Base-by-base conservation (phyloP, 179 eudicot genomes). In the Dionaea muscipula region DNA sequence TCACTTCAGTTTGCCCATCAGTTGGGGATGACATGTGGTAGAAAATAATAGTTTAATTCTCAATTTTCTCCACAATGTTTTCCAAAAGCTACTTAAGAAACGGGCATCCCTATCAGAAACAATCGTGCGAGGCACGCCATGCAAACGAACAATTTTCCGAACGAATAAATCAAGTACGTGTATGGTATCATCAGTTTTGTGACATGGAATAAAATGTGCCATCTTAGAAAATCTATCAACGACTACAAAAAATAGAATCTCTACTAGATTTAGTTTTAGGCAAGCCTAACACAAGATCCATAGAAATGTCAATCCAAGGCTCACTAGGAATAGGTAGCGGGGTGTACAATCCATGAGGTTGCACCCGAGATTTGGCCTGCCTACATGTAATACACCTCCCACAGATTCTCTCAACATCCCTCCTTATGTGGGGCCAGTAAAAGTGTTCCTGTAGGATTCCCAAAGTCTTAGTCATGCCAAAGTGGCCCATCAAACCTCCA, bases 281-380 rank as follows among this genome's bases (percentile, higher is more conserved):
- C 26, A 67, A 48, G 1, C 64, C 64, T 20, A 66, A 47, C 2
- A 66, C 48, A 46, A 66, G 51, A 19, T 66, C 70, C 55, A 66
- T 59, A 18, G 64, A 65, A 14, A 66, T 43, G 18, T 52, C 53
- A 3, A 33, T 19, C 63, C 58, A 65, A 57, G 57, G 57, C 8
- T 16, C 25, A 1, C 18, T 26, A 51, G 55, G 69, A 12, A 66
- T 14, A 25, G 43, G 65, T 20, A 66, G 39, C 2, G 60, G 61
- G 0, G 31, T 44, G 15, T 37, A 60, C 0, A 59, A 24, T 12
- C 71, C 52, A 40, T 63, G 53, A 5, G 67, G 61, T 15, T 20
- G 0, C 16, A 26, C 19, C 19, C 10, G 55, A 12, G 61, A 56
- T 20, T 52, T 59, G 4, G 63, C 55, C 22, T 25, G 21, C 33